Evolutionary conservation across 2,329 filamentous ascomycete species (phyloP).

Genomic region (Calcarisporium arbuscula): DNA sequence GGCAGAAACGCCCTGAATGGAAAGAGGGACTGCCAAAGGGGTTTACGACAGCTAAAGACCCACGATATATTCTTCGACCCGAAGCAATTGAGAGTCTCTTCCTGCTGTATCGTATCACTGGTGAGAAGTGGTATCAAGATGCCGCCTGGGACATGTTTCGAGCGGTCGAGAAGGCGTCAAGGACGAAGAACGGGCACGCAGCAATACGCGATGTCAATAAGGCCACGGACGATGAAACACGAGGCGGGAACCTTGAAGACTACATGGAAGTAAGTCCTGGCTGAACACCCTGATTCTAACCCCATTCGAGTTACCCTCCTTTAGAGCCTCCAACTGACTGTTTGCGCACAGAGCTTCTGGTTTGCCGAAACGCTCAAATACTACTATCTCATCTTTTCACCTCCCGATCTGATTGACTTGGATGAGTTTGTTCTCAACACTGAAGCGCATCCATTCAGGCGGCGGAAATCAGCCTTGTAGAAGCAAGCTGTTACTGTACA

Average conservation of each 20-base stretch:
- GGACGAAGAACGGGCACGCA: conserved; percentile 53
- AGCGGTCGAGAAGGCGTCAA: conserved; percentile 51
- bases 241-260: conserved; percentile 43
- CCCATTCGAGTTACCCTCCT: too few species aligned
- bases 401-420: conserved; percentile 48
- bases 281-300: too few species aligned
- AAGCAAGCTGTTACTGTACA: too few species aligned
- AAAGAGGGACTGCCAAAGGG: conserved; percentile 39
- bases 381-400: conserved; percentile 60
- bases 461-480: too few species aligned
- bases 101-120: conserved; percentile 67
- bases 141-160: conserved; percentile 69
- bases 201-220: conserved; percentile 54
- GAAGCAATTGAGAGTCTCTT: conserved; percentile 80
- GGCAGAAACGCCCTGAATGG: conserved; percentile 9
- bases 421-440: conserved; percentile 56
- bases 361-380: conserved; percentile 85
- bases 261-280: conserved; percentile 59
- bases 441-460: conserved; percentile 44
- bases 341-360: conserved; percentile 62
- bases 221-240: conserved; percentile 13
- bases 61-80: conserved; percentile 60
- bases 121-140: conserved; percentile 55
- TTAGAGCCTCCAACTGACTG: conserved; percentile 48
- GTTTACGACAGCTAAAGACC: conserved; percentile 47